phyloP scores from a whole-genome alignment of 2,329 filamentous ascomycete genomes.

The Rhinocladiella similis region DNA sequence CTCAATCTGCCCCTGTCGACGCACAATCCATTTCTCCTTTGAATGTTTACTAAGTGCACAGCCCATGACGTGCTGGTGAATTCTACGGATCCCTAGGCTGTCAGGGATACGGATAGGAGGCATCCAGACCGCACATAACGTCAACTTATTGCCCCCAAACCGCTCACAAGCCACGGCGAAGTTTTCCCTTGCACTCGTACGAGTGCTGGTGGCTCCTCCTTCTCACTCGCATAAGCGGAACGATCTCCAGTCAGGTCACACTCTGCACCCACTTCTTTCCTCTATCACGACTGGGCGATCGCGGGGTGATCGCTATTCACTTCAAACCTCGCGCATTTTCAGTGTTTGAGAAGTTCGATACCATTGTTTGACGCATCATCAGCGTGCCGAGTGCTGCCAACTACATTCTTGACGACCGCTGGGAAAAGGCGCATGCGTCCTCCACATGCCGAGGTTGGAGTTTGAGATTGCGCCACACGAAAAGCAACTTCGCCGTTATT shows the following conservation, averaged over 20 bases:
- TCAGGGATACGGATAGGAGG: background rate
- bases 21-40: background rate
- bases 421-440: background rate
- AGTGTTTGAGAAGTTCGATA: background rate
- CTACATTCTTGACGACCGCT: background rate
- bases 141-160: background rate
- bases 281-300: background rate
- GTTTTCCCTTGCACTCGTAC: too few relatives aligned
- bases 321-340: background rate
- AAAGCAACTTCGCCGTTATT: conserved; percentile 1
- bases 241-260: conserved; percentile 8
- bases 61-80: background rate
- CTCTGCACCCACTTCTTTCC: conserved; percentile 1
- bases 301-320: background rate
- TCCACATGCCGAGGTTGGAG: conserved; percentile 7
- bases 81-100: too few relatives aligned
- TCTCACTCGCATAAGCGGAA: conserved; percentile 9
- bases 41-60: background rate
- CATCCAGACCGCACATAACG: background rate
- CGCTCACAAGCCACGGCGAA: too few relatives aligned
- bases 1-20: background rate
- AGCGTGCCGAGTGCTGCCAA: background rate
- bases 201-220: background rate
- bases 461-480: conserved; percentile 15
- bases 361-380: conserved; percentile 3